Base-by-base conservation (phyloP, 1,139 yeast species). In the Lodderomyces pseudojiufengensis region DNA sequence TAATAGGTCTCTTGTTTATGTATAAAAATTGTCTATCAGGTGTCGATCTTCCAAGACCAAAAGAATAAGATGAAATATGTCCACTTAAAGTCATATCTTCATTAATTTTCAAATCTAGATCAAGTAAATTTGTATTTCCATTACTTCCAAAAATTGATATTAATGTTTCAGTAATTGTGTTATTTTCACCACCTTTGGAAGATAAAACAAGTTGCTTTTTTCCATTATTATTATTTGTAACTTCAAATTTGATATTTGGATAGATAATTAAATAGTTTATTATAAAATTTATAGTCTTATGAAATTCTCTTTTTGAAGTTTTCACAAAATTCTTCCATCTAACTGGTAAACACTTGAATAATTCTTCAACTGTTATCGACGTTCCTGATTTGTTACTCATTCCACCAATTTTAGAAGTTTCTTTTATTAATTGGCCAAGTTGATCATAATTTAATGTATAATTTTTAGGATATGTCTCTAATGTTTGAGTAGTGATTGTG, bases 1-100 rank as follows among this genome's bases (percentile, higher is more conserved):
- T 52, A 3, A 87, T 77, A 0, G 98, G 98, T 38, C 98, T 63
- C 23, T 69, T 66, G 52, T 94, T 94, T 21, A 92, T 68, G 48
- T 63, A 90, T 25, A 84, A 48, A 37, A 75, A 73, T 54, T 92
- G 98, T 15, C 95, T 65, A 53, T 88, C 97, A 14, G 73, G 65
- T 1, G 83, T 61, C 8, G 79, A 67, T 27, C 95, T 63, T 11
- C 50, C 49, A 52, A 79, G 70, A 0, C 96, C 96, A 57, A 82
- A 81, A 0, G 92, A 80, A 30, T 81, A 78, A 43, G 79, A 76
- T 0, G 97, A 87, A 3, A 90, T 70, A 42, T 59, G 70, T 0
- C 98, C 98, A 3, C 48, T 44, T 0, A 82, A 47, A 6, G 42
- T 41, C 4, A 80, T 41, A 26, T 51, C 43, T 28, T 53, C 50